These are phyloP conservation scores for Aphanoascus verrucosus DNA, from an alignment of 2,329 filamentous ascomycete genomes.

Conservation along the genomic window DNA sequence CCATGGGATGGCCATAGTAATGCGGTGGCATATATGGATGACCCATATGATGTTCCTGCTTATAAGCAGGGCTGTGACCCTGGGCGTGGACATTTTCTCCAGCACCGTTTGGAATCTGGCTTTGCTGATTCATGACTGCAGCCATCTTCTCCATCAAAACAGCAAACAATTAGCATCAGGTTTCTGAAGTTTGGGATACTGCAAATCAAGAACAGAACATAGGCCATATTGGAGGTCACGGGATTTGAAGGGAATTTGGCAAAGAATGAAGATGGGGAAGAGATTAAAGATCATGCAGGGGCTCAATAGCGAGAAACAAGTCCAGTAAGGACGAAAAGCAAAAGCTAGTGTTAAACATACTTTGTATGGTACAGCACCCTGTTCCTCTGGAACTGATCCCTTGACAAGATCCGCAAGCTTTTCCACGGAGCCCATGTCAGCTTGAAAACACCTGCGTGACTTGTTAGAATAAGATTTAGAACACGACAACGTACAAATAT, in stretches of 20 bases:
- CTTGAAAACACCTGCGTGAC: not conserved
- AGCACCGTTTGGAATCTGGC: conserved; percentile 19
- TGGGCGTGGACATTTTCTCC: conserved; percentile 13
- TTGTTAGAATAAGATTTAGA: not conserved
- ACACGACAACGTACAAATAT: conserved; percentile 2
- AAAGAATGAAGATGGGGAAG: too few species aligned
- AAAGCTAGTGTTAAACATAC: not conserved
- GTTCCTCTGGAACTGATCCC: not conserved
- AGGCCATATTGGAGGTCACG: too few species aligned
- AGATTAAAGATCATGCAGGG: too few species aligned
- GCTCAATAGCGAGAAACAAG: not conserved
- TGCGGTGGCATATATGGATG: conserved; percentile 19
- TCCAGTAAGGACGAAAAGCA: not conserved
- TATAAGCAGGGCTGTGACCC: conserved; percentile 17
- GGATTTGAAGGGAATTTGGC: too few species aligned
- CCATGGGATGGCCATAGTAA: conserved; percentile 17
- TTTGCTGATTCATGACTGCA: conserved; percentile 21
- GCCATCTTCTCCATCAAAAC: not conserved
- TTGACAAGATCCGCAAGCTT: conserved; percentile 12
- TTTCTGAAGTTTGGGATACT: not conserved
- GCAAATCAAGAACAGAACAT: not conserved
- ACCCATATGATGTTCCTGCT: conserved; percentile 21
- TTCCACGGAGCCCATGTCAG: conserved; percentile 14
- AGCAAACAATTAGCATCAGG: not conserved
- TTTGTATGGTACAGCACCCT: not conserved